Base-by-base conservation (phyloP, 2,329 filamentous ascomycete species). In the Calonectria crousiana region DNA sequence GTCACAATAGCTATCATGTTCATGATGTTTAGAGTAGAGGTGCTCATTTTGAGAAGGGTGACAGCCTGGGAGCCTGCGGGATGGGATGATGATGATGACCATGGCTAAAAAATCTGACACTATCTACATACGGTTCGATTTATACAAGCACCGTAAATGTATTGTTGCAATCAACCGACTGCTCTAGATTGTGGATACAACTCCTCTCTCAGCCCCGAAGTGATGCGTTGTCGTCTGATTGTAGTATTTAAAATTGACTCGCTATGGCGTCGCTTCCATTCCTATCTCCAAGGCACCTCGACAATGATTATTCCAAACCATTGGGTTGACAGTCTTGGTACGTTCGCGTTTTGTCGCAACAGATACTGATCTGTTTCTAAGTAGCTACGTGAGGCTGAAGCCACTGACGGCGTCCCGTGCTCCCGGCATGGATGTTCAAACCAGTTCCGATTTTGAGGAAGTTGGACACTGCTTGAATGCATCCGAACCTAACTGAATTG, bases 401-500 rank as follows among this genome's bases (percentile, higher is more conserved):
- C 47, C 3, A n/a, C 3, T 11, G 74, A 30, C 2, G 56, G 60
- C 8, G 70, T 68, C 13, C 71, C 74, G 4, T 75, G 64, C 2
- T 75, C 32, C 1, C 18, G 20, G 30, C 74, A 75, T 16, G 13
- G 1, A 1, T 71, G 49, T 13, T 69, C 51, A 18, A 71, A 4
- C 44, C 20, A 3, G 30, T 49, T n/a, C 41, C 38, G 0, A 71
- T 9, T 3, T 8, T 34, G n/a, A 65, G 47, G 16, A 75, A 44
- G 20, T 53, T 60, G 3, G 41, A n/a, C 3, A 68, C 36, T 1
- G 41, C 67, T 18, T 68, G n/a, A 14, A 44, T 20, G 0, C 2
- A 23, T 0, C 74, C 64, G 32, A 34, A 38, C 3, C 64, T n/a
- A 0, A 53, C 62, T 5, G 62, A 64, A 11, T 26, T 14, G 18